Conservation (phyloP, 2,329 filamentous ascomycete genomes). For the Pseudogymnoascus sp. region DNA sequence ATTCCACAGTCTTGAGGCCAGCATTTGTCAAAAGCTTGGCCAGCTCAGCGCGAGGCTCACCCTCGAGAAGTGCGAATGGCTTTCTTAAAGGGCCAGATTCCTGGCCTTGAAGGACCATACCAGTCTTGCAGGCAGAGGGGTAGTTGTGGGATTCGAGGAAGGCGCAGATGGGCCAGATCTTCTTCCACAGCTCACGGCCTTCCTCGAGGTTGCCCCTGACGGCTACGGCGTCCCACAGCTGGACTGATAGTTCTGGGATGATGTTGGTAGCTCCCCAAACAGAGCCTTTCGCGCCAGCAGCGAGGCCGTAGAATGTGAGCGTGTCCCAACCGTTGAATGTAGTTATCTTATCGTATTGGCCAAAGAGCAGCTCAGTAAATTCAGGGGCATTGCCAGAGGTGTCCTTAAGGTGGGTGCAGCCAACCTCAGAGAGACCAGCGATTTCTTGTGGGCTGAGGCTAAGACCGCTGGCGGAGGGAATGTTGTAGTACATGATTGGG, state of each 20-base stretch:
- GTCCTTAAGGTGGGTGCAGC: constrained; percentile 43
- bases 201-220: constrained; percentile 35
- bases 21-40: constrained; percentile 32
- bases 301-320: constrained; percentile 43
- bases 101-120: constrained; percentile 38
- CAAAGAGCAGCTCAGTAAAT: constrained; percentile 41
- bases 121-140: constrained; percentile 40
- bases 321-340: constrained; percentile 47
- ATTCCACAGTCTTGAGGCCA: constrained; percentile 30
- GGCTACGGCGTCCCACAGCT: constrained; percentile 40
- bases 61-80: constrained; percentile 36
- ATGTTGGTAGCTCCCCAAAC: constrained; percentile 45
- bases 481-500: constrained; percentile 44
- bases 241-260: constrained; percentile 39
- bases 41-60: constrained; percentile 30
- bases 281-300: constrained; percentile 40
- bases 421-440: constrained; percentile 36
- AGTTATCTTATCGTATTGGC: constrained; percentile 34
- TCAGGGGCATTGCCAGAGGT: constrained; percentile 43
- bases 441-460: constrained; percentile 35
- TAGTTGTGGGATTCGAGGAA: constrained; percentile 42
- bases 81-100: constrained; percentile 40
- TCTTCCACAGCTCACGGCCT: constrained; percentile 39
- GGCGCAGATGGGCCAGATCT: constrained; percentile 42
- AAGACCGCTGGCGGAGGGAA: constrained; percentile 39